Evolutionary conservation across 208 protist genomes (phyloP).

Genomic region (Crithidia thermophila): DNA sequence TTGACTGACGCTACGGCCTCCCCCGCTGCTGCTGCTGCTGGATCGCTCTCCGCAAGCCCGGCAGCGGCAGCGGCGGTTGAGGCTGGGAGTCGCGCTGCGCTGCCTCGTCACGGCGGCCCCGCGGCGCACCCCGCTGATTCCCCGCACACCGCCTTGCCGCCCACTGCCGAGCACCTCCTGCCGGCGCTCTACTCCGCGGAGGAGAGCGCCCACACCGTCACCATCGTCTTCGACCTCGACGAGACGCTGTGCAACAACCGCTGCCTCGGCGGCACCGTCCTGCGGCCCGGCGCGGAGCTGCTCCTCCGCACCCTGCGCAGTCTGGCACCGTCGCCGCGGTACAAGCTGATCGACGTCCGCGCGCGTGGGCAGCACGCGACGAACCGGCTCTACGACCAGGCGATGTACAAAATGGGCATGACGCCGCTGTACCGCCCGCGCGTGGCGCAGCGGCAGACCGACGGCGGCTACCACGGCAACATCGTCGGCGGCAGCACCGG

Average conservation of each 20-base stretch:
- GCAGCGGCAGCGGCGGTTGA: too few relatives aligned
- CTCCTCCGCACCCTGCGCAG: constrained; percentile 59
- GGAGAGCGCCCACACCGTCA: constrained; percentile 68
- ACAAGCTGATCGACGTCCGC: constrained; percentile 23
- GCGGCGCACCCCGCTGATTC: background rate
- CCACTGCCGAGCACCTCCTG: constrained; percentile 32
- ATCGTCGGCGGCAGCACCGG: constrained; percentile 18
- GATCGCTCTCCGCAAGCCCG: too few relatives aligned
- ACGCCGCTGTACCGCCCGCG: constrained; percentile 26
- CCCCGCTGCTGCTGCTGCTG: background rate
- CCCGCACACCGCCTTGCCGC: background rate
- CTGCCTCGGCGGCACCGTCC: constrained; percentile 47
- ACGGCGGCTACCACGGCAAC: constrained; percentile 16
- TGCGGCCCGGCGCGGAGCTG: constrained; percentile 71
- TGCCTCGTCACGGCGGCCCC: background rate
- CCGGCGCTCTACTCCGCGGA: constrained; percentile 37
- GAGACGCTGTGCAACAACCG: constrained; percentile 92
- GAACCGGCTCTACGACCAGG: constrained; percentile 53
- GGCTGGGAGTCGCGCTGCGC: too few relatives aligned
- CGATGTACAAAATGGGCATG: constrained; percentile 37
- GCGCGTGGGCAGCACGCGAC: constrained; percentile 23
- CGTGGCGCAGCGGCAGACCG: constrained; percentile 27
- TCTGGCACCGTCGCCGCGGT: constrained; percentile 48
- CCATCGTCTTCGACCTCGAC: constrained; percentile 92
- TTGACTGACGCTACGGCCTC: background rate